Percentiles rank a stretch among this genome's conserved stretches.
These are phyloP conservation scores for Schoenoplectus triqueter DNA, from an alignment of 202 grass and related monocot species.

Conservation along the genomic window DNA sequence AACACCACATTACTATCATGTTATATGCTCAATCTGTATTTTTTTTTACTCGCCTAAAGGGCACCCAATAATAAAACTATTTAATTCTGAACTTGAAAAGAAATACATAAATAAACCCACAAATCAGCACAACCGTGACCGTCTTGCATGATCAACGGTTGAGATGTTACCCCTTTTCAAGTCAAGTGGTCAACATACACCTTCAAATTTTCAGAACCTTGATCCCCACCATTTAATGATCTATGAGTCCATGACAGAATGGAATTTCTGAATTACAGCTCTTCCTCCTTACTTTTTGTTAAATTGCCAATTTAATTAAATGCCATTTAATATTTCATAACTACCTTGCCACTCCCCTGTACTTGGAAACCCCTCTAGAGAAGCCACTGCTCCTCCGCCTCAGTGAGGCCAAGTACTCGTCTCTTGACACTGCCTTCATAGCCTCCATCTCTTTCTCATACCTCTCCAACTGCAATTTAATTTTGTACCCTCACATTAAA, in stretches of 20 bases:
- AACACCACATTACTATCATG: slow-evolving; percentile 5
- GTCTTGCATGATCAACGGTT: not conserved
- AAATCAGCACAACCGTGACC: not conserved
- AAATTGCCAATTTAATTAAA: not conserved
- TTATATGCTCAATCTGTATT: slow-evolving; percentile 29
- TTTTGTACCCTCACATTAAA: slow-evolving; percentile 18
- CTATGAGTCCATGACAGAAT: not conserved
- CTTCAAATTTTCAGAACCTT: not conserved
- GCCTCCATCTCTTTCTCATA: slow-evolving; percentile 63
- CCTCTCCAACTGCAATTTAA: slow-evolving; percentile 55
- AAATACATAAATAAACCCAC: not conserved
- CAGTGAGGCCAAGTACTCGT: slow-evolving; percentile 87
- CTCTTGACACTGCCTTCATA: slow-evolving; percentile 70
- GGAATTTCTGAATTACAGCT: not conserved
- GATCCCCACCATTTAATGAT: slow-evolving; percentile 23
- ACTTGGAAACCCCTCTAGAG: slow-evolving; percentile 95
- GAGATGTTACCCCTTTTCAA: not conserved
- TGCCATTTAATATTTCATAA: slow-evolving; percentile 14
- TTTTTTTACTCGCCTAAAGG: slow-evolving; percentile 8
- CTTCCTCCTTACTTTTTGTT: not conserved
- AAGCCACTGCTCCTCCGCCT: slow-evolving; percentile 92
- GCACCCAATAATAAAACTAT: slow-evolving; percentile 11
- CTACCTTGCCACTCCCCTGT: slow-evolving; percentile 94
- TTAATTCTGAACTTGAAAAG: not conserved
- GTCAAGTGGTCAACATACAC: not conserved